Conservation (phyloP, 805 yeast genomes). For the Suhomyces canberraensis region DNA sequence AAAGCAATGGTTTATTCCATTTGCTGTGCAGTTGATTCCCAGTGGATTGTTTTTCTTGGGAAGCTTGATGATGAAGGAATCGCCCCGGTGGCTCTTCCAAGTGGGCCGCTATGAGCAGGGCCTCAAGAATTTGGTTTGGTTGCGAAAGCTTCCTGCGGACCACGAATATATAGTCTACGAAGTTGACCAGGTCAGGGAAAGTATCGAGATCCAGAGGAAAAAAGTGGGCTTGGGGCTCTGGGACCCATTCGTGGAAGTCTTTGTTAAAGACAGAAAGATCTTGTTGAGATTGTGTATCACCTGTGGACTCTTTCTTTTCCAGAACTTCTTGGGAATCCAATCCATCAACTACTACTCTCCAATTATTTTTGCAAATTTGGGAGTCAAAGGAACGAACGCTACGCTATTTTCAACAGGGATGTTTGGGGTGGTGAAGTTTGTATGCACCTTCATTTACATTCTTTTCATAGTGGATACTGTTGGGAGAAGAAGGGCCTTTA, state of each 20-base stretch:
- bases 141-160: conserved; percentile 30
- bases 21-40: conserved; percentile 38
- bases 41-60: conserved; percentile 34
- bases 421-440: conserved; percentile 38
- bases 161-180: conserved; percentile 35
- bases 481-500: conserved; percentile 35
- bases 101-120: conserved; percentile 32
- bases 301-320: conserved; percentile 32
- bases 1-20: conserved; percentile 39
- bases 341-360: conserved; percentile 40
- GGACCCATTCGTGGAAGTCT: conserved; percentile 34
- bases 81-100: conserved; percentile 36
- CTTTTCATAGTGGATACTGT: conserved; percentile 34
- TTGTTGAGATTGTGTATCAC: conserved; percentile 30
- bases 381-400: conserved; percentile 36
- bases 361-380: conserved; percentile 31
- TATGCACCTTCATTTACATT: conserved; percentile 32
- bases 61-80: conserved; percentile 30
- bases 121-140: conserved; percentile 31
- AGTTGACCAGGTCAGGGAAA: conserved; percentile 33
- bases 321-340: conserved; percentile 40
- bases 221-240: conserved; percentile 31
- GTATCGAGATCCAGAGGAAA: conserved; percentile 26
- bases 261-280: conserved; percentile 22
- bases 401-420: conserved; percentile 38